Evolutionary conservation across 177 flowering plant species (phyloP), one percentile per base, ranked within the genome.

Genomic region (Telopea speciosissima): DNA sequence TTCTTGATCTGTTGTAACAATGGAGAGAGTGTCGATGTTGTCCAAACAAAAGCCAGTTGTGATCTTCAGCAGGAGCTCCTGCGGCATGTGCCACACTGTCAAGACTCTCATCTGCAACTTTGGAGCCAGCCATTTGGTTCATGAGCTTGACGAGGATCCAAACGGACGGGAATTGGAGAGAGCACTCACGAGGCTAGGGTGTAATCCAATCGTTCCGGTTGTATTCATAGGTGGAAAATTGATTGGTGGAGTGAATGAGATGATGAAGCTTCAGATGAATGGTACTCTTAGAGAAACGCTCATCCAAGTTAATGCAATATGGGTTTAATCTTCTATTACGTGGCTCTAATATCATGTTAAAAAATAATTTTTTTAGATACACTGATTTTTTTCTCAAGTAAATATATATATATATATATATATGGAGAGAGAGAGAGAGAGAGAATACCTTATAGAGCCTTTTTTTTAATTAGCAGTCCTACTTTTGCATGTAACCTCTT

Each of bases 131-230:
- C 54, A 17, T 16, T 12, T 16, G 17, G 8, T 49, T 5, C 4
- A 49, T 16, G 54, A 49, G 54, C 84, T 17, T 79, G 74, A 68
- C 83, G 81, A 3, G 70, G 76, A 87, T 86, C 84, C 63, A 79
- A 68, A 16, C 11, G 19, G 54, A 49, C 63, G 62, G 64, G 80
- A 78, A 49, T 74, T 78, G 8, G 54, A 49, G 54, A 12, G 19
- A 49, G 54, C 54, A 2, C 54, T 49, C 17, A 49, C 13, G 54
- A 49, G 54, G 19, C 0, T 49, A 49, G 54, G 54, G 54, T 49
- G 54, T 49, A 49, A 49, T 19, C 54, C 54, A 12, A 2, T 36
- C 6, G 74, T 19, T 85, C 74, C 21, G 10, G 87, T 87, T 3
- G 3, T 86, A 23, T 86, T 86, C 54, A 49, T 49, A 12, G 54